Base-by-base conservation (phyloP, 2,329 filamentous ascomycete species). In the Aaosphaeria arxii region DNA sequence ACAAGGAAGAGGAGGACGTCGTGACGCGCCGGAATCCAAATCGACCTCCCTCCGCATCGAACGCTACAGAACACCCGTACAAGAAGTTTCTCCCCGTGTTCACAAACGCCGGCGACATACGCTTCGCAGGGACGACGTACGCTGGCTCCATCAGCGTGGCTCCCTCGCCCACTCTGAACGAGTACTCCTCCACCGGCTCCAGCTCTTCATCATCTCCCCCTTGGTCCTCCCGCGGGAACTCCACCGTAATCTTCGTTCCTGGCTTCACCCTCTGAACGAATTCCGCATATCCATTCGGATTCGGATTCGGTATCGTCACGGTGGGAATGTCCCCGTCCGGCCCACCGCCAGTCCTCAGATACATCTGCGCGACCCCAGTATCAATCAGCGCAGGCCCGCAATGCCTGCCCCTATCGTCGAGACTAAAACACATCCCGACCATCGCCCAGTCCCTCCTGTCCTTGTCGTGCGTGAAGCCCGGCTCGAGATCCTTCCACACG, bases 61-160 rank as follows among this genome's bases (percentile, higher is more conserved):
- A 70, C 6, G 62, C 64, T 52, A 69, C 58, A n/a, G 59, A 61
- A 40, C 62, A 64, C 30, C 62, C 55, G 44, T 53, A 59, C 11
- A 70, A 48, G 42, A 69, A 61, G 43, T 64, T 65, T 6, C 66
- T 56, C 4, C 67, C 67, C 1, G 64, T 70, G 41, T 70, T 70
- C 46, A 70, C 48, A 40, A 58, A 68, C 7, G 67, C 56, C 17
- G 59, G 55, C 9, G 53, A 46, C 28, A 48, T 46, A 7, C 55
- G 56, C 38, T 51, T 52, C 9, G 50, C 59, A 11, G 66, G 64
- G 5, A 63, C 52, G 40, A 69, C 63, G 42, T 59, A 61, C 7
- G 44, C 56, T 11, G 67, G 64, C 40, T 61, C 59, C 44, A 64
- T 56, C 40, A 44, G n/a, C 30, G 38, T 44, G 53, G 43, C 30